phyloP scores from a whole-genome alignment of 768 basidiomycete genomes.

The Pisolithus orientalis region DNA sequence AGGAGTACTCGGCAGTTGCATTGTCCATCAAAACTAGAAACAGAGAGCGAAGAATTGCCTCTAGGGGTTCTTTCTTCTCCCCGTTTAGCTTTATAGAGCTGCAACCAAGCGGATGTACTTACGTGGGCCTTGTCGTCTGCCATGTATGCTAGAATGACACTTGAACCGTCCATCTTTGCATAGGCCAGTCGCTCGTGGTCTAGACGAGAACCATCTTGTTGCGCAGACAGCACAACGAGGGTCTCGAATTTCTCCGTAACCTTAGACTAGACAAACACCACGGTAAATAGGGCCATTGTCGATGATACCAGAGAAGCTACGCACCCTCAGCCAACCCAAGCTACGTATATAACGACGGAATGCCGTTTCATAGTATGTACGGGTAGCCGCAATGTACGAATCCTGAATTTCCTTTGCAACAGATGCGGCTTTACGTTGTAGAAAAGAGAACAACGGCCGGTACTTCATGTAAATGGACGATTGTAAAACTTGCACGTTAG shows the following conservation, averaged over 20 bases:
- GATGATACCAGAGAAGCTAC: slow-evolving; percentile 5
- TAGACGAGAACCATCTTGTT: slow-evolving; percentile 32
- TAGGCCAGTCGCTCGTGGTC: slow-evolving; percentile 56
- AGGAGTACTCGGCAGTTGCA: slow-evolving; percentile 86
- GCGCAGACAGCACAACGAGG: slow-evolving; percentile 44
- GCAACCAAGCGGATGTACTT: slow-evolving; percentile 26
- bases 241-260: slow-evolving; percentile 63
- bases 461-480: slow-evolving; percentile 83
- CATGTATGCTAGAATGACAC: slow-evolving; percentile 78
- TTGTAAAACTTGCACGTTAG: slow-evolving; percentile 91
- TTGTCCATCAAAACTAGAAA: slow-evolving; percentile 93
- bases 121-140: slow-evolving; percentile 87
- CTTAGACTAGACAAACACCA: slow-evolving; percentile 42
- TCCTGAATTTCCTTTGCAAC: slow-evolving; percentile 86
- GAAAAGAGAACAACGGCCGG: slow-evolving; percentile 72
- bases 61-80: slow-evolving; percentile 69
- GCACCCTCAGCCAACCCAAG: slow-evolving; percentile 71
- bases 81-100: slow-evolving; percentile 6
- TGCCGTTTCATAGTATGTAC: slow-evolving; percentile 93
- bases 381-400: slow-evolving; percentile 75
- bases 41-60: slow-evolving; percentile 80
- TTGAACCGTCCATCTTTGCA: slow-evolving; percentile 73
- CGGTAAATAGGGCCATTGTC: background rate
- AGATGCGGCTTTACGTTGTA: slow-evolving; percentile 73
- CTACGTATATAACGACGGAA: slow-evolving; percentile 86